These are phyloP conservation scores for Firmiana major DNA, from an alignment of 345 rosid species.

Conservation along the genomic window DNA sequence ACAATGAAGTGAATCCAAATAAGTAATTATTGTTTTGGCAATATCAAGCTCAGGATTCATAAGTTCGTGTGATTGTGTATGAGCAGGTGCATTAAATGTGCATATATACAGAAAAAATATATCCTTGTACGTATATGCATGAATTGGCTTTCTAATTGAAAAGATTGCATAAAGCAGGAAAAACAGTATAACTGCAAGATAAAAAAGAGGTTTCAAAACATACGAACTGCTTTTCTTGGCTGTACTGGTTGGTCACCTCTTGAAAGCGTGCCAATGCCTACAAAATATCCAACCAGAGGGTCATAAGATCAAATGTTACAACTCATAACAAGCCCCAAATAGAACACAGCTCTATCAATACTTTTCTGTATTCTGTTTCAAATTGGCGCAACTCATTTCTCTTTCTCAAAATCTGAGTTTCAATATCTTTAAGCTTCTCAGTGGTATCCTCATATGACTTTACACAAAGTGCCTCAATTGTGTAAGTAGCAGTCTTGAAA, in stretches of 20 bases:
- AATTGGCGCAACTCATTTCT: conserved; percentile 92
- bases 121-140: neutral
- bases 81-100: neutral
- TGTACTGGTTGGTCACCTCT: conserved; percentile 88
- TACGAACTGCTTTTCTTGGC: conserved; percentile 88
- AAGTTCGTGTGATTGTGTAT: neutral
- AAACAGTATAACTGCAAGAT: conserved; percentile 2
- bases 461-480: conserved; percentile 96
- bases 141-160: neutral
- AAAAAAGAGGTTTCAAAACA: conserved; percentile 23
- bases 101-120: neutral
- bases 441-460: conserved; percentile 72
- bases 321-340: neutral
- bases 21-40: neutral
- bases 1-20: neutral
- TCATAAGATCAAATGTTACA: neutral
- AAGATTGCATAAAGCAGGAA: conserved; percentile 4
- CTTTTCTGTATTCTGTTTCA: conserved; percentile 94
- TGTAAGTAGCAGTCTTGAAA: conserved; percentile 88
- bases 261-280: conserved; percentile 96
- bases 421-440: conserved; percentile 77
- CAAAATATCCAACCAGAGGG: conserved; percentile 23
- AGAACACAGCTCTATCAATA: conserved; percentile 17
- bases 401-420: conserved; percentile 84
- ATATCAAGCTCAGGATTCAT: neutral